These are phyloP conservation scores for Ananas comosus DNA, from an alignment of 176 grass and related monocot species.

Conservation along the genomic window DNA sequence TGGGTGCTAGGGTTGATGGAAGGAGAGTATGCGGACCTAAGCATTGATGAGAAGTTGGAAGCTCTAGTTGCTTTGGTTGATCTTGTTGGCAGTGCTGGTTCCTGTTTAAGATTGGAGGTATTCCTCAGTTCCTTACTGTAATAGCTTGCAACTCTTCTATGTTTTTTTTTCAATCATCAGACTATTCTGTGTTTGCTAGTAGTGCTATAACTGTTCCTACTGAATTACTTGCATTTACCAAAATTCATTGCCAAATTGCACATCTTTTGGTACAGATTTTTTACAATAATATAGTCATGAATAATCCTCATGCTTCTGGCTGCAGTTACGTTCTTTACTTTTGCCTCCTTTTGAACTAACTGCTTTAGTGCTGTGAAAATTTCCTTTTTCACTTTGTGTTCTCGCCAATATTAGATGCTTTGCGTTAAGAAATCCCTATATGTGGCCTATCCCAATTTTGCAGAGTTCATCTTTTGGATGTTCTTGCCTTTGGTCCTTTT, in stretches of 20 bases:
- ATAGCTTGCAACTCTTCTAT: neutral
- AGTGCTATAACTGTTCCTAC: neutral
- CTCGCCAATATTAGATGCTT: neutral
- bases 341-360: neutral
- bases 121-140: neutral
- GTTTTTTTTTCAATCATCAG: neutral
- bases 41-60: constrained; percentile 93
- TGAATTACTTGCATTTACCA: neutral
- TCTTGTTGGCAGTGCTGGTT: constrained; percentile 70
- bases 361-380: neutral
- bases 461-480: neutral
- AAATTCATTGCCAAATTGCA: neutral
- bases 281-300: neutral
- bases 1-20: constrained; percentile 96
- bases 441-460: neutral
- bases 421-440: neutral
- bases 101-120: constrained; percentile 78
- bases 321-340: neutral
- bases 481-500: neutral
- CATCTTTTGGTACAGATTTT: neutral
- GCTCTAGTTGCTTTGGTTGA: constrained; percentile 73
- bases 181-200: neutral
- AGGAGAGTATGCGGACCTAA: constrained; percentile 83
- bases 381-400: neutral
- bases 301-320: neutral